Conservation (phyloP, 805 yeast genomes). For the Myxozyma sirexii region DNA sequence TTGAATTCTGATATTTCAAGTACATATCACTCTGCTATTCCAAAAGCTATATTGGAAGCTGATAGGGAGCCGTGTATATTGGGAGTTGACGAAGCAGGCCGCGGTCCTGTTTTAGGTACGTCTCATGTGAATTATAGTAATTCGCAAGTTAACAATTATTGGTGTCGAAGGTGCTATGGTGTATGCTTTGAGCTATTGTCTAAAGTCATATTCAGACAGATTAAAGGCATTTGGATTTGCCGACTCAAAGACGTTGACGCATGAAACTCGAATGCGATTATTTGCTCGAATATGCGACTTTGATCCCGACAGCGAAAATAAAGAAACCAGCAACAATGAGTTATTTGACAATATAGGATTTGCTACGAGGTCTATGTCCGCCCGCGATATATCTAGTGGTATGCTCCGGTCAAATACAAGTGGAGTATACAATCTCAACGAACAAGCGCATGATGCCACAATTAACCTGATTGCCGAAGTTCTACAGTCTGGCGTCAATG, state of each 20-base stretch:
- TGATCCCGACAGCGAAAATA: conserved; percentile 7
- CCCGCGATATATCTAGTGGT: conserved; percentile 82
- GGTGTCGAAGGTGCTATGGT: conserved; percentile 73
- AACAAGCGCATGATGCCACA: conserved; percentile 95
- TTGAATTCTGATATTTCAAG: conserved; percentile 16
- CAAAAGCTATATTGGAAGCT: conserved; percentile 14
- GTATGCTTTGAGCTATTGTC: conserved; percentile 82
- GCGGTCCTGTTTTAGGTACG: conserved; percentile 92
- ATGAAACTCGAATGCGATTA: conserved; percentile 63
- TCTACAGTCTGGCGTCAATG: conserved; percentile 59
- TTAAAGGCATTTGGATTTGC: conserved; percentile 77
- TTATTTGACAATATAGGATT: conserved; percentile 72
- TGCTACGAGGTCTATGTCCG: conserved; percentile 82
- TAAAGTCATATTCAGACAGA: conserved; percentile 52
- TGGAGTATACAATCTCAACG: conserved; percentile 78
- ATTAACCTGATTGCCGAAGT: conserved; percentile 73
- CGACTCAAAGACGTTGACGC: conserved; percentile 87
- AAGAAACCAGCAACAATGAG: conserved; percentile 41
- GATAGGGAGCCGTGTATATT: conserved; percentile 47
- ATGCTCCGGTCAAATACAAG: conserved; percentile 67
- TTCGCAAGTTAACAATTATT: too few relatives aligned
- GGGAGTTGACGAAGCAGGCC: conserved; percentile 98
- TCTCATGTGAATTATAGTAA: too few relatives aligned
- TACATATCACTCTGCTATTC: conserved; percentile 30
- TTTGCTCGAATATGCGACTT: conserved; percentile 59